Evolutionary conservation across 2,329 filamentous ascomycete species (phyloP), one percentile per base, ranked within the genome.

Genomic region (Emydomyces testavorans): DNA sequence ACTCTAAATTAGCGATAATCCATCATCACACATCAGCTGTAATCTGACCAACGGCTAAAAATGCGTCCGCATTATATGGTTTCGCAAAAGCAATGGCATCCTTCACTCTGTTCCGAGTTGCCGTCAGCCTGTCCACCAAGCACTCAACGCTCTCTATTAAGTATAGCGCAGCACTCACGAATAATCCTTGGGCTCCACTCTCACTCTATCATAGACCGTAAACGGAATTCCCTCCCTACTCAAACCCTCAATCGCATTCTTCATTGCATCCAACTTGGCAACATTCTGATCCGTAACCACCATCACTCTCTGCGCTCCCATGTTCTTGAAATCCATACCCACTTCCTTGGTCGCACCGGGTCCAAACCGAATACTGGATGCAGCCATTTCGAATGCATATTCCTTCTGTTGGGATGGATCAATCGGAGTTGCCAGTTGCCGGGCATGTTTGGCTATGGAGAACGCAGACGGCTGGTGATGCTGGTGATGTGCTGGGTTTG

Each of bases 371-470:
- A 98, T 95, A 23, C 83, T 86, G 1, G 86, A 94, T 1, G 92
- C 88, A 0, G 92, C 92, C 90, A 98, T 94, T 66, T 98, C 92
- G 62, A 98, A 98, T 11, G 92, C 92, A 69, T 98, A 98, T 65
- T 98, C 92, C 64, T 93, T 94, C 60, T 88, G 78, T 54, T 80
- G 77, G 2, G 77, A 75, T 6, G 75, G 68, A 58, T 87, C 82
- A 23, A 83, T 70, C 0, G 89, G 86, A 0, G 86, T 90, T n/a
- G 86, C 88, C 51, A 89, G 69, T 51, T 76, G 71, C 34, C 74
- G 73, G 32, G 74, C 75, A 67, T 77, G 75, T 56, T 73, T 72
- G 35, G 69, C 35, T 11, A 55, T 26, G 6, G 45, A 46, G 13
- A 47, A 48, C 16, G 21, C 20, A 34, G 48, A 37, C 5, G 63